A percentile compares a stretch with the other conserved stretches of the same genome.
Conservation (phyloP, 768 basidiomycete genomes). For the Trametes villosa region DNA sequence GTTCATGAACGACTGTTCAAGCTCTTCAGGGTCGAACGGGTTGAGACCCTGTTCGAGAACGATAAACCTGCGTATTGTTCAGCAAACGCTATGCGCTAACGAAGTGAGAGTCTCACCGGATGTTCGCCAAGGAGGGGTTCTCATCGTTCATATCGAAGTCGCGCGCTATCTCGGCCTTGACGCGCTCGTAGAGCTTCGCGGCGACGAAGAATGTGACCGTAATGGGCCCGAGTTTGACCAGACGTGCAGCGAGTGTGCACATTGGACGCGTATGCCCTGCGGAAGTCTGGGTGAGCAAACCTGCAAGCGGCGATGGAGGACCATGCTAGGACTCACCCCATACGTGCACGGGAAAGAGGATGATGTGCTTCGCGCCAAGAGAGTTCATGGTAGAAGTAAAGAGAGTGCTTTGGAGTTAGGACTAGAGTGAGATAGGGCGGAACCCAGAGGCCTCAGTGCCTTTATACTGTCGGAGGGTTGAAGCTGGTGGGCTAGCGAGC, state of each 20-base stretch:
- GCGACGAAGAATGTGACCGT: neutral
- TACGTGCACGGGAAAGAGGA: neutral
- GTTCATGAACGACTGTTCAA: neutral
- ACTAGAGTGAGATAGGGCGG: too few relatives aligned
- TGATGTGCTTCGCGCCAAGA: neutral
- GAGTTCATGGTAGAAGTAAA: too few relatives aligned
- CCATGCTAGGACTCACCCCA: slow-evolving; percentile 1
- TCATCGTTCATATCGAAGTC: neutral
- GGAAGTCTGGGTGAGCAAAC: neutral
- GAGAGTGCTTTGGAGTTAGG: too few relatives aligned
- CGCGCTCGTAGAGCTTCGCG: neutral
- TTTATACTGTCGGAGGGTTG: too few relatives aligned
- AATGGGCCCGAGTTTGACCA: neutral
- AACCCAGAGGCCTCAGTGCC: too few relatives aligned
- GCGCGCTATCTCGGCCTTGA: neutral
- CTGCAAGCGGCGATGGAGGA: neutral
- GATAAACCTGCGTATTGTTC: neutral
- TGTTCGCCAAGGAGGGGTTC: neutral
- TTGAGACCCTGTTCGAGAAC: neutral
- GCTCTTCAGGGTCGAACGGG: neutral
- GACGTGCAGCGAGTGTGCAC: slow-evolving; percentile 1
- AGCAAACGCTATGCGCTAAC: neutral
- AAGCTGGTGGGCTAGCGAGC: too few relatives aligned
- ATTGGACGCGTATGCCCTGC: slow-evolving; percentile 7
- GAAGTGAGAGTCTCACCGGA: neutral